Evolutionary conservation across 345 rosid species (phyloP), one percentile per base, ranked within the genome.

Genomic region (Sonneratia caseolaris): DNA sequence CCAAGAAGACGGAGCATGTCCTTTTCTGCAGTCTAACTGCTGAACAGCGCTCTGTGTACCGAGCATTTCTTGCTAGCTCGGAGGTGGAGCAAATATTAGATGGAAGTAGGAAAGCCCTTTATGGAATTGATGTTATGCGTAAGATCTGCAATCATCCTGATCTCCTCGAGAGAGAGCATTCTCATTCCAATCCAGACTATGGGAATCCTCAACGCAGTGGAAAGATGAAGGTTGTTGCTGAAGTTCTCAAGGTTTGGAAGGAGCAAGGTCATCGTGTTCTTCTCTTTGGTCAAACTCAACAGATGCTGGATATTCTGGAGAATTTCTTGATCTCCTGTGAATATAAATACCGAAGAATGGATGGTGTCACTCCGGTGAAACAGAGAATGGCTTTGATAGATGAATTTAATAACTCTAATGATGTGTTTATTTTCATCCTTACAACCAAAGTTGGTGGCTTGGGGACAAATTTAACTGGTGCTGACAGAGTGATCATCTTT

Each of bases 141-240:
- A 95, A 95, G 84, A 95, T 95, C 77, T 95, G 99, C 80, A 95
- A 95, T 81, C 99, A 92, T 79, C 97, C 97, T 64, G 99, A 95
- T 84, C 88, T 95, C 70, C 97, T 95, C 36, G 99, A 92, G 83
- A 87, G 97, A 80, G 96, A 95, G 45, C 99, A 92, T 77, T 79
- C 96, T 65, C 79, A 71, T 75, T 79, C 82, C 72, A 82, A 86
- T 72, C 89, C 93, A 64, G 99, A 95, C 75, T 95, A 95, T 61
- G 99, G 99, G 62, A 95, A 95, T 76, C 92, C 89, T 67, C 88
- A 83, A 68, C 91, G 97, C 45, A 95, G 99, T 72, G 99, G 94
- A 62, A 95, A 95, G 83, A 85, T 95, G 92, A 95, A 85, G 80
- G 97, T 89, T 72, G 85, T 92, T 68, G 86, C 92, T 70, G 86